phyloP scores from a whole-genome alignment of 148 eudicot genomes.

The Cornus florida region DNA sequence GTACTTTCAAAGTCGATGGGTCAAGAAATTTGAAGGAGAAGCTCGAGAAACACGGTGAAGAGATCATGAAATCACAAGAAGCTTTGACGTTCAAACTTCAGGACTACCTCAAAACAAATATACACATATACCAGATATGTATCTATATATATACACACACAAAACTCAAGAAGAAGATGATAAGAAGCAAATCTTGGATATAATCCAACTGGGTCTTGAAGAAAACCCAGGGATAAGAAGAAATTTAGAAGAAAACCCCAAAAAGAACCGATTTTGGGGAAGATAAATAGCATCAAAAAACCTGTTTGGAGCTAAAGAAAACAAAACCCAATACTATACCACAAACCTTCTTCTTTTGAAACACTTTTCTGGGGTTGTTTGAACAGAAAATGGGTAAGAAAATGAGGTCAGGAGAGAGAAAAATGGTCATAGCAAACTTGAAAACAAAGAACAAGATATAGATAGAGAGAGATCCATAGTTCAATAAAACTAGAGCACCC shows the following conservation, averaged over 20 bases:
- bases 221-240: background rate
- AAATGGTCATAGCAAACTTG: background rate
- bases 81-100: slow-evolving; percentile 11
- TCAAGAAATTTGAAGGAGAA: slow-evolving; percentile 11
- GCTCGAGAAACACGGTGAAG: slow-evolving; percentile 15
- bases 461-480: background rate
- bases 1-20: background rate
- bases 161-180: no score
- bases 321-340: background rate
- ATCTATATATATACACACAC: background rate
- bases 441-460: background rate
- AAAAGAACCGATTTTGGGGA: background rate
- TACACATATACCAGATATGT: background rate
- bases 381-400: slow-evolving; percentile 7
- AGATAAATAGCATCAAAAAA: background rate
- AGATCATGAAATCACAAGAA: slow-evolving; percentile 34
- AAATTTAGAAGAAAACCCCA: background rate
- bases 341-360: slow-evolving; percentile 11
- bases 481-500: slow-evolving; percentile 33
- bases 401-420: slow-evolving; percentile 7
- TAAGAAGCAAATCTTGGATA: background rate
- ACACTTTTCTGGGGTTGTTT: background rate
- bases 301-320: background rate
- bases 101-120: background rate
- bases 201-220: background rate